A percentile compares a stretch with the other conserved stretches of the same genome.
phyloP scores from a whole-genome alignment of 2,329 filamentous ascomycete species.

The Ceratocystis harringtonii region DNA sequence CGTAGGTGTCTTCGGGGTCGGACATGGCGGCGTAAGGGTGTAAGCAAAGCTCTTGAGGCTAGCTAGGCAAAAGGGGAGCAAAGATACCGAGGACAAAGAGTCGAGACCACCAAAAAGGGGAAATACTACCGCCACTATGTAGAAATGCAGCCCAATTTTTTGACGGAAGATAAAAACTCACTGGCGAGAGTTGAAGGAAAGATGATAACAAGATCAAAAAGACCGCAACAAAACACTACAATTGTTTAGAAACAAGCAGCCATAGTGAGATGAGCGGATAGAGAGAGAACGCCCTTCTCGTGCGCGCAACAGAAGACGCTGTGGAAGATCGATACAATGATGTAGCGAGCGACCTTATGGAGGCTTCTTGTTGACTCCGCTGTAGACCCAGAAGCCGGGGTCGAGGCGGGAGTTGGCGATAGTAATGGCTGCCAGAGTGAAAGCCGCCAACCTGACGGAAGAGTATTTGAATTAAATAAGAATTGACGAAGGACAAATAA shows the following conservation, averaged over 20 bases:
- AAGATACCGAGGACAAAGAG: not conserved
- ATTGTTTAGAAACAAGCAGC: conserved; percentile 5
- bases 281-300: not conserved
- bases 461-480: not conserved
- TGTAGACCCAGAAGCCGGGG: conserved; percentile 85
- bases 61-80: not conserved
- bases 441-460: conserved; percentile 16
- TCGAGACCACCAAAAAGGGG: not conserved
- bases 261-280: conserved; percentile 8
- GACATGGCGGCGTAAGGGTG: conserved; percentile 42
- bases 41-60: not conserved
- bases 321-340: not conserved
- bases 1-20: conserved; percentile 44
- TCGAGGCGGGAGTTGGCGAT: conserved; percentile 58
- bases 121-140: not conserved
- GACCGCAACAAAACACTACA: not conserved
- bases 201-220: not conserved
- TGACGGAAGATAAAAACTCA: not conserved
- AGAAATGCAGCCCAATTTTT: not conserved
- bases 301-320: not conserved
- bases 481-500: not conserved
- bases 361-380: conserved; percentile 92
- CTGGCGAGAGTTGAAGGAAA: not conserved
- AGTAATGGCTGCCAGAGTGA: conserved; percentile 17
- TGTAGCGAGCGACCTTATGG: conserved; percentile 50